Conservation (phyloP, 2,329 filamentous ascomycete species). For the Diaporthe citriasiana region DNA sequence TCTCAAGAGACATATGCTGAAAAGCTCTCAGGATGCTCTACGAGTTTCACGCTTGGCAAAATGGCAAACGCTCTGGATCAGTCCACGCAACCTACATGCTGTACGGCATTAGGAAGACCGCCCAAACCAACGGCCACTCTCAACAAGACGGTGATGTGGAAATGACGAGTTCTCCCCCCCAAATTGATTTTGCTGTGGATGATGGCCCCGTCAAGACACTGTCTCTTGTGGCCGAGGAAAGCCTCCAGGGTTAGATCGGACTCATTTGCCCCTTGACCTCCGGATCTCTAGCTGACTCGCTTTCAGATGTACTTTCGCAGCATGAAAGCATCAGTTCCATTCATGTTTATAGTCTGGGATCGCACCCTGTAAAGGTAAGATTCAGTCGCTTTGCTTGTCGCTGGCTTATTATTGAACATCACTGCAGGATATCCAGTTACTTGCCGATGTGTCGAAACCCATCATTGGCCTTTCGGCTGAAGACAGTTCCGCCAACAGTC, state of each 20-base stretch:
- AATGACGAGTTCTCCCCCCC: conserved; percentile 76
- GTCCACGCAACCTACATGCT: conserved; percentile 96
- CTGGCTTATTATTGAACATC: conserved; percentile 22
- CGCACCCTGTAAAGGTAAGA: conserved; percentile 74
- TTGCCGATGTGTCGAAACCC: conserved; percentile 79
- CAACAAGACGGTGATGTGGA: conserved; percentile 75
- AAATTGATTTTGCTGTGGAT: conserved; percentile 64
- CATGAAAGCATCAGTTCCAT: conserved; percentile 84
- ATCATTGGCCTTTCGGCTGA: conserved; percentile 67
- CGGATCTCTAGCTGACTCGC: conserved; percentile 41
- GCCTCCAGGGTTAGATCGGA: conserved; percentile 73
- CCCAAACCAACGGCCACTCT: conserved; percentile 46
- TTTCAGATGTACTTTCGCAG: conserved; percentile 72
- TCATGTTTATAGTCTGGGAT: conserved; percentile 88
- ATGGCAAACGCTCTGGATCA: conserved; percentile 77
- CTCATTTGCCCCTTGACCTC: neutral
- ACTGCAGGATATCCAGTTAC: conserved; percentile 71
- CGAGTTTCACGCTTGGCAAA: conserved; percentile 86
- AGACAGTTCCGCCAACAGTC: conserved; percentile 71
- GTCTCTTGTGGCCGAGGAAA: conserved; percentile 78
- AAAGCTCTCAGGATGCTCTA: conserved; percentile 78
- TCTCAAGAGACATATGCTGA: neutral
- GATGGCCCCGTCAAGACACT: conserved; percentile 70
- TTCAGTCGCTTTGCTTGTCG: neutral
- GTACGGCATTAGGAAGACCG: conserved; percentile 73